phyloP scores from a whole-genome alignment of 306 rosid species.

The Canavalia gladiata region DNA sequence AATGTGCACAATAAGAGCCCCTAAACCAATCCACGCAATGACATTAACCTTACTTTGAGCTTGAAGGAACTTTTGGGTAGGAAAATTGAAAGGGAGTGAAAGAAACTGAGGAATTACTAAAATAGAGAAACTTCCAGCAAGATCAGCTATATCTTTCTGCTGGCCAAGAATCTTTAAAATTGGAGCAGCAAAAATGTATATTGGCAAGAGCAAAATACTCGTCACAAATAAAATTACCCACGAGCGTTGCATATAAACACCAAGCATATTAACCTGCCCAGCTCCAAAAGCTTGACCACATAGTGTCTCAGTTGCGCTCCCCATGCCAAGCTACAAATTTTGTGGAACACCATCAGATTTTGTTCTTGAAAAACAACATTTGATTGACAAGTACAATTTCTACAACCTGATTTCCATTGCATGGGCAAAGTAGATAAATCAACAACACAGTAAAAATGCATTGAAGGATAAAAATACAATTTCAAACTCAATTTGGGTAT shows the following conservation, averaged over 20 bases:
- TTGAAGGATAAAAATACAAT: background rate
- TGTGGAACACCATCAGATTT: conserved; percentile 10
- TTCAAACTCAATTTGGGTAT: background rate
- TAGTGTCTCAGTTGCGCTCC: conserved; percentile 88
- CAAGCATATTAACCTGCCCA: conserved; percentile 79
- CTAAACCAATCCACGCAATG: conserved; percentile 77
- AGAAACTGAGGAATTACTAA: conserved; percentile 75
- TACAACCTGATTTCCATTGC: background rate
- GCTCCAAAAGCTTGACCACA: conserved; percentile 98
- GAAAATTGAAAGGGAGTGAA: conserved; percentile 76
- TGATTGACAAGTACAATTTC: background rate
- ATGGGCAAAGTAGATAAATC: background rate
- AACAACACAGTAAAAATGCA: background rate
- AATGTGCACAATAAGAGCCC: conserved; percentile 60
- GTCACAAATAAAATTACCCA: conserved; percentile 68
- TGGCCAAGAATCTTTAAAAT: conserved; percentile 79
- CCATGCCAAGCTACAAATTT: conserved; percentile 80
- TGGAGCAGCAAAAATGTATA: conserved; percentile 78
- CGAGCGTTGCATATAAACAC: conserved; percentile 92
- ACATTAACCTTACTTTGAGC: conserved; percentile 82
- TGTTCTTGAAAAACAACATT: conserved; percentile 15
- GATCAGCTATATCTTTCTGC: conserved; percentile 71
- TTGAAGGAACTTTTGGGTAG: conserved; percentile 87
- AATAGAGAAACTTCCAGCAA: conserved; percentile 67
- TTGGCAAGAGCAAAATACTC: conserved; percentile 66